A percentile compares a stretch with the other conserved stretches of the same genome.
Conservation (phyloP, 2,329 filamentous ascomycete genomes). For the Raffaelea arxii region DNA sequence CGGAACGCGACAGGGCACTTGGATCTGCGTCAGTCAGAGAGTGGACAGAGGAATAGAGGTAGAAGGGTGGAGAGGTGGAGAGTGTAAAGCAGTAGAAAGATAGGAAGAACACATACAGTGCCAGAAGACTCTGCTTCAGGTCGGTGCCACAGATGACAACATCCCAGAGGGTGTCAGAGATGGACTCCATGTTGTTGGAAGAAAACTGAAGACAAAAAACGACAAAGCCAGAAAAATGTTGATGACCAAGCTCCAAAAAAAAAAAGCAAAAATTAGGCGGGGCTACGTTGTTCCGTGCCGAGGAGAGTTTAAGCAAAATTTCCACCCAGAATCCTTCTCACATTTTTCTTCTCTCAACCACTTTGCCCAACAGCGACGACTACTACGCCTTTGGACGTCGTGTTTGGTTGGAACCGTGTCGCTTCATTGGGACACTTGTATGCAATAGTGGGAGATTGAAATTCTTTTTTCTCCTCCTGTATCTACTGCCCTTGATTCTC, state of each 20-base stretch:
- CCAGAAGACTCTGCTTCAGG: constrained; percentile 68
- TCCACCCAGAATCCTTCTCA: constrained; percentile 10
- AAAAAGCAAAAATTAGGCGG: constrained; percentile 1
- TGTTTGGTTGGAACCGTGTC: constrained; percentile 12
- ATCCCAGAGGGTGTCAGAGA: constrained; percentile 69
- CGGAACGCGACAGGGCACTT: constrained; percentile 86
- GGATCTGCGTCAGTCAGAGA: constrained; percentile 63
- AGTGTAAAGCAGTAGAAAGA: constrained; percentile 15
- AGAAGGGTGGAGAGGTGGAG: background rate
- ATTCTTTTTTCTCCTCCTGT: constrained; percentile 49
- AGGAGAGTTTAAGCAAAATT: background rate
- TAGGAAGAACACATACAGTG: constrained; percentile 22
- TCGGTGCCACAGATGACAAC: constrained; percentile 71
- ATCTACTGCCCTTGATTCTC: constrained; percentile 76
- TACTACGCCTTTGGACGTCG: constrained; percentile 18
- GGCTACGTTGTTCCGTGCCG: constrained; percentile 6
- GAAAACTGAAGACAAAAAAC: no score
- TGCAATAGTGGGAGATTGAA: constrained; percentile 52
- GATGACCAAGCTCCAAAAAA: constrained; percentile 9
- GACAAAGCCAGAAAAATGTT: constrained; percentile 1
- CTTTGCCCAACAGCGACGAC: constrained; percentile 25
- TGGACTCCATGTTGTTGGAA: constrained; percentile 53
- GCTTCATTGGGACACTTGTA: constrained; percentile 46
- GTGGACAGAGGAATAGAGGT: constrained; percentile 19
- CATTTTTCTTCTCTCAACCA: constrained; percentile 24